These are phyloP conservation scores for Tulasnella sp. DNA, from an alignment of 768 basidiomycete species.

Conservation along the genomic window DNA sequence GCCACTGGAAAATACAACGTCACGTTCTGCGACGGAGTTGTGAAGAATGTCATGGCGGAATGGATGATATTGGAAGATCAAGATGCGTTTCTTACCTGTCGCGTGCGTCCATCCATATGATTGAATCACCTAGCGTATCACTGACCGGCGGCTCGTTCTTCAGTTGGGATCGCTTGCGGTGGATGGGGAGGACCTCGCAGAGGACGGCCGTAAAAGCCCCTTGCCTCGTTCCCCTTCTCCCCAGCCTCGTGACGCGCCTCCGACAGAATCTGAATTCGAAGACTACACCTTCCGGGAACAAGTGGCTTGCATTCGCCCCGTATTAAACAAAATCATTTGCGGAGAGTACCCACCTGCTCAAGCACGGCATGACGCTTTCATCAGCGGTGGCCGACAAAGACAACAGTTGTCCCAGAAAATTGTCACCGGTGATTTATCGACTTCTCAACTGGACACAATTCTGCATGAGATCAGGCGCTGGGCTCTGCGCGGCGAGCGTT, in stretches of 20 bases:
- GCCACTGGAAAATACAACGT: slow-evolving; percentile 13
- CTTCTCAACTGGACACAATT: slow-evolving; percentile 10
- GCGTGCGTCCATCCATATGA: neutral
- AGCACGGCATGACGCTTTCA: slow-evolving; percentile 28
- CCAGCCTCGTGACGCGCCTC: neutral
- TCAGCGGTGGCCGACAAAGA: slow-evolving; percentile 15
- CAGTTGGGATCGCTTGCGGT: slow-evolving; percentile 21
- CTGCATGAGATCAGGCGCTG: slow-evolving; percentile 27
- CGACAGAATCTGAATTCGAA: slow-evolving; percentile 19
- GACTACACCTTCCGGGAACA: slow-evolving; percentile 20
- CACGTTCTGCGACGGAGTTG: slow-evolving; percentile 12
- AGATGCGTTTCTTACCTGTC: slow-evolving; percentile 29
- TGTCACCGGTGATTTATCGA: slow-evolving; percentile 11
- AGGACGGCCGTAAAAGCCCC: slow-evolving; percentile 25
- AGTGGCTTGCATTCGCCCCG: slow-evolving; percentile 19
- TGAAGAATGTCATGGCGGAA: slow-evolving; percentile 1
- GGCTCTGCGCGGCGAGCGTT: slow-evolving; percentile 32
- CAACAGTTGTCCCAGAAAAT: slow-evolving; percentile 15
- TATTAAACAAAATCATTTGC: slow-evolving; percentile 25
- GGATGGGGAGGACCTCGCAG: slow-evolving; percentile 3
- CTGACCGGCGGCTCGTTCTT: neutral
- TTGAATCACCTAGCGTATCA: neutral
- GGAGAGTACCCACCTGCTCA: slow-evolving; percentile 21
- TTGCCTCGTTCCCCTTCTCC: slow-evolving; percentile 28
- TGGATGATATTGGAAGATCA: neutral